Evolutionary conservation across 495 filamentous ascomycete genomes (phyloP).

Genomic region (Hypoxylon crocopeplum): DNA sequence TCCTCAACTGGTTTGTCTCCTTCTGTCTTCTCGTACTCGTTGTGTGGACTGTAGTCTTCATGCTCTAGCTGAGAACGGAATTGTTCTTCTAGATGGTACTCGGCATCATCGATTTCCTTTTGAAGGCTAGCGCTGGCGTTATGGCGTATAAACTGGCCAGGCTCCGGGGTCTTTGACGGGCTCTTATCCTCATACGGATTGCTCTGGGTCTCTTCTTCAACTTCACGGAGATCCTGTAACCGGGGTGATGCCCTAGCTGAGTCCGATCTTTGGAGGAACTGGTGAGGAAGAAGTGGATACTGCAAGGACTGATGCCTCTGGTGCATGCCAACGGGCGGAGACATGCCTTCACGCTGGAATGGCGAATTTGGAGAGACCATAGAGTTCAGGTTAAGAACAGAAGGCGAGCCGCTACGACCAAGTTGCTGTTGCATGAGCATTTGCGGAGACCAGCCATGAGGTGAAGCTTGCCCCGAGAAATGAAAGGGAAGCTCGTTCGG

Average conservation of each 20-base stretch:
- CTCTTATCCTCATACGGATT: constrained; percentile 54
- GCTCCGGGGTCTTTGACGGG: constrained; percentile 56
- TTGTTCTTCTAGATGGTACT: constrained; percentile 80
- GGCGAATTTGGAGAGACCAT: constrained; percentile 59
- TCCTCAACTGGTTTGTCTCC: constrained; percentile 12
- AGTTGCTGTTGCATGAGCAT: constrained; percentile 58
- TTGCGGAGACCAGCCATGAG: constrained; percentile 62
- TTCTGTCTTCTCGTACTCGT: constrained; percentile 48
- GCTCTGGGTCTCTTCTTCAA: constrained; percentile 58
- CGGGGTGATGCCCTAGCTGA: constrained; percentile 62
- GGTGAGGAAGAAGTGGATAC: constrained; percentile 60
- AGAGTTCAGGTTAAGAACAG: constrained; percentile 55
- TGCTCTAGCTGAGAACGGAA: constrained; percentile 75
- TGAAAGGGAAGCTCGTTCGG: constrained; percentile 51
- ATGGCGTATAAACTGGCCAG: constrained; percentile 45
- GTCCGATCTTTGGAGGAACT: constrained; percentile 57
- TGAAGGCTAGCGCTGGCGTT: constrained; percentile 68
- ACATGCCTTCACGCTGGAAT: constrained; percentile 57
- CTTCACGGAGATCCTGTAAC: constrained; percentile 59
- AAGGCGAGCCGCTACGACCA: constrained; percentile 64
- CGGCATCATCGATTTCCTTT: constrained; percentile 83
- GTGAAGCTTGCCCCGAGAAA: constrained; percentile 50
- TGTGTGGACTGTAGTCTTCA: constrained; percentile 64
- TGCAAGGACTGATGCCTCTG: constrained; percentile 66
- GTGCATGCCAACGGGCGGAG: constrained; percentile 52